phyloP scores from a whole-genome alignment of 345 rosid genomes.

The Moricandia arvensis region DNA sequence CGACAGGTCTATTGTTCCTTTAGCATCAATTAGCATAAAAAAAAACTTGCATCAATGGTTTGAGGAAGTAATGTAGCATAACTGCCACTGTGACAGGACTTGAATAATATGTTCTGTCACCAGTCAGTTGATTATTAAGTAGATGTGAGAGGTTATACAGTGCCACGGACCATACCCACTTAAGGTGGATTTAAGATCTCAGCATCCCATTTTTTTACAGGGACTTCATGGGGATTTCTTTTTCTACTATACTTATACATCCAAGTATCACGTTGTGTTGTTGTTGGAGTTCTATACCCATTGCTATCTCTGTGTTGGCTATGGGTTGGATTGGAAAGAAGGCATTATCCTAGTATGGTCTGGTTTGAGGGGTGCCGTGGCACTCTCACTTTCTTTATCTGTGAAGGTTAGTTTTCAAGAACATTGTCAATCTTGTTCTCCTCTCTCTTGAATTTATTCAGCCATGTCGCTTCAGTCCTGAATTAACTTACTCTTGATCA shows the following conservation, averaged over 20 bases:
- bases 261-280: slow-evolving; percentile 66
- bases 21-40: not conserved
- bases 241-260: slow-evolving; percentile 69
- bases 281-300: slow-evolving; percentile 68
- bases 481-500: not conserved
- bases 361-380: slow-evolving; percentile 95
- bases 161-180: not conserved
- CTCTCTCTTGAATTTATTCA: not conserved
- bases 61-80: slow-evolving; percentile 1
- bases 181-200: not conserved
- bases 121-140: not conserved
- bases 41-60: slow-evolving; percentile 5
- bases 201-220: slow-evolving; percentile 44
- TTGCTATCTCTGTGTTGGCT: slow-evolving; percentile 66
- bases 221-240: slow-evolving; percentile 74
- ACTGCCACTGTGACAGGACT: not conserved
- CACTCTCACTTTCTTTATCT: slow-evolving; percentile 81
- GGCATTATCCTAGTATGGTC: slow-evolving; percentile 80
- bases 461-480: slow-evolving; percentile 4
- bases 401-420: slow-evolving; percentile 66
- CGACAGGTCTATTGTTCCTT: not conserved
- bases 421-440: slow-evolving; percentile 8
- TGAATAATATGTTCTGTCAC: not conserved
- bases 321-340: slow-evolving; percentile 97
- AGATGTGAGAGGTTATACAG: not conserved